Base-by-base conservation (phyloP, 2,329 filamentous ascomycete genomes). In the Akanthomyces uredinophilus region DNA sequence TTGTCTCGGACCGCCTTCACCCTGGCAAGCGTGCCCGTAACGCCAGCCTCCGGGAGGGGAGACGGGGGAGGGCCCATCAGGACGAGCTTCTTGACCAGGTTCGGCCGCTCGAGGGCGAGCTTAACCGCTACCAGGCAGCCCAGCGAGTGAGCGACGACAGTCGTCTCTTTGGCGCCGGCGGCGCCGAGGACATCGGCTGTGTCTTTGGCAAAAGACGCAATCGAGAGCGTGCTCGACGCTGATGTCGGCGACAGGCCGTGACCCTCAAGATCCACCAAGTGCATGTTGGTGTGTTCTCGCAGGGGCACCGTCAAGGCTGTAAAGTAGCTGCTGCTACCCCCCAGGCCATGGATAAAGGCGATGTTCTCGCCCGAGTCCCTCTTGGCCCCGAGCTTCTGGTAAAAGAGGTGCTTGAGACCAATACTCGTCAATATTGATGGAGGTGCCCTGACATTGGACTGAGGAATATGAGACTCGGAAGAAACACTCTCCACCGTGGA, bases 291-390 rank as follows among this genome's bases (percentile, higher is more conserved):
- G n/a, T 46, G 35, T 65, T 43, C 3, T 67, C 39, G 13, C 59
- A 79, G 65, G 1, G 68, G 65, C 1, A 72, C 64, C 29, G 82
- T 72, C 7, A 85, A 67, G 0, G 83, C 81, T 0, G 68, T 70
- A 68, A 75, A 85, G 66, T 72, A 79, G 4, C 77, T 74, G 3
- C 72, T 72, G 1, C 74, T 79, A 2, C 77, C 79, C 4, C 82
- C 82, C 0, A 86, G 73, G 6, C 83, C 83, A 64, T 85, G 83
- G n/a, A 86, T 70, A 64, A 85, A 84, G 27, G 84, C 69, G 7
- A 82, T 69, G 0, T 68, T 49, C 18, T 11, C n/a, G 43, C 18
- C 43, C 1, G 74, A 66, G 2, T 69, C 59, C 1, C 54, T 46
- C 14, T 65, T 69, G 16, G 64, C 67, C 13, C 73, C 74, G 35